Evolutionary conservation across 148 eudicot species (phyloP).

Genomic region (Gaultheria prostrata): DNA sequence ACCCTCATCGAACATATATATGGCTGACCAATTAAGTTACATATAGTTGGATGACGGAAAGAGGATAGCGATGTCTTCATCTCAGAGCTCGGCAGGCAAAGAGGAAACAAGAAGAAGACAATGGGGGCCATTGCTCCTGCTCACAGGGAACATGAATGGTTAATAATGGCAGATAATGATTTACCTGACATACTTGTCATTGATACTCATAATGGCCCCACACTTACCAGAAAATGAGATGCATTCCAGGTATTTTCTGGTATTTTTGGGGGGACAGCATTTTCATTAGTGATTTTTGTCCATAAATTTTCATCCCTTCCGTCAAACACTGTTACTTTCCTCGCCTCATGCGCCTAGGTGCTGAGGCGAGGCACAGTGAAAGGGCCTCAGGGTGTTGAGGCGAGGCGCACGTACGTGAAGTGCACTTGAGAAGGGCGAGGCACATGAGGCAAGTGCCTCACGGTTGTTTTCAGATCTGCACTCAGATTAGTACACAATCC

Average conservation of each 20-base stretch:
- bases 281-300: too few relatives aligned
- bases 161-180: background rate
- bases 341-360: background rate
- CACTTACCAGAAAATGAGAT: background rate
- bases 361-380: background rate
- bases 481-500: too few relatives aligned
- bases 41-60: background rate
- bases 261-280: background rate
- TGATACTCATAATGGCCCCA: background rate
- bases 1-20: background rate
- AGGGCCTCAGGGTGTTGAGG: background rate
- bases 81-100: background rate
- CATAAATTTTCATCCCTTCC: too few relatives aligned
- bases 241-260: background rate
- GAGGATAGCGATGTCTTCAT: background rate
- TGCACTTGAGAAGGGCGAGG: background rate
- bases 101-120: background rate
- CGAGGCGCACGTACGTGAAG: background rate
- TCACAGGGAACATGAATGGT: background rate
- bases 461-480: too few relatives aligned
- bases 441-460: background rate
- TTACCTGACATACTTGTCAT: background rate
- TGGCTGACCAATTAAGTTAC: background rate
- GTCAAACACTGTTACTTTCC: too few relatives aligned
- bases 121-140: background rate